These are phyloP conservation scores for Plasmodium chabaudi DNA, from an alignment of 169 alveolate species.

Conservation along the genomic window DNA sequence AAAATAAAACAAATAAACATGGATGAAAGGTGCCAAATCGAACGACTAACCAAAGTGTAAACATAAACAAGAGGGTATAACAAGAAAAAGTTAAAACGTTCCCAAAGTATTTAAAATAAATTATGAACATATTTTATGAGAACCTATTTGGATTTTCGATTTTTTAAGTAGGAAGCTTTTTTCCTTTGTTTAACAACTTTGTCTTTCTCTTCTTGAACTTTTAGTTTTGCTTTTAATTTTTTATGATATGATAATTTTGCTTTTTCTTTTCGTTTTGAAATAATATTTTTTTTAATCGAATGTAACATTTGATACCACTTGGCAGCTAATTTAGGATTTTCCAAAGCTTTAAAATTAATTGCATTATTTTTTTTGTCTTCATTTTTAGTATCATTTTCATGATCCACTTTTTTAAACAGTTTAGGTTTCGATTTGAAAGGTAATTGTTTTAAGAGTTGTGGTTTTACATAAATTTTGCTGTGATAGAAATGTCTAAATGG, in stretches of 20 bases:
- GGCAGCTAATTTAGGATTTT: constrained; percentile 79
- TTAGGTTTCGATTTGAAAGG: constrained; percentile 93
- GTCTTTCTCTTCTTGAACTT: constrained; percentile 18
- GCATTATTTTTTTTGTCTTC: constrained; percentile 77
- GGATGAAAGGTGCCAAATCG: too few species aligned
- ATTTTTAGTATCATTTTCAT: not conserved
- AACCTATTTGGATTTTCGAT: not conserved
- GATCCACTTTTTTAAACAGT: constrained; percentile 22
- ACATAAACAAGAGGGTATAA: too few species aligned
- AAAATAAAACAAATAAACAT: too few species aligned
- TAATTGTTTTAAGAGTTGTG: constrained; percentile 86
- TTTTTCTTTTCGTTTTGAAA: constrained; percentile 30
- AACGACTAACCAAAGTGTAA: too few species aligned
- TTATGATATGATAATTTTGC: constrained; percentile 48
- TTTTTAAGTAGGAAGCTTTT: constrained; percentile 26
- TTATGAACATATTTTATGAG: too few species aligned
- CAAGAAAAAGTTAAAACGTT: too few species aligned
- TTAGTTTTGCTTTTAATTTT: constrained; percentile 28
- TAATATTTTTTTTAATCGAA: constrained; percentile 54
- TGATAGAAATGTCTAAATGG: constrained; percentile 79
- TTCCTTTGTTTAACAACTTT: constrained; percentile 28
- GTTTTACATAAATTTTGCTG: constrained; percentile 89
- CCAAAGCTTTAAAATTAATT: constrained; percentile 83
- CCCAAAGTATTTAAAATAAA: too few species aligned
- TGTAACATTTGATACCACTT: constrained; percentile 76